Evolutionary conservation across 2,329 filamentous ascomycete species (phyloP), one percentile per base, ranked within the genome.

Genomic region (Trichothecium sympodiale): DNA sequence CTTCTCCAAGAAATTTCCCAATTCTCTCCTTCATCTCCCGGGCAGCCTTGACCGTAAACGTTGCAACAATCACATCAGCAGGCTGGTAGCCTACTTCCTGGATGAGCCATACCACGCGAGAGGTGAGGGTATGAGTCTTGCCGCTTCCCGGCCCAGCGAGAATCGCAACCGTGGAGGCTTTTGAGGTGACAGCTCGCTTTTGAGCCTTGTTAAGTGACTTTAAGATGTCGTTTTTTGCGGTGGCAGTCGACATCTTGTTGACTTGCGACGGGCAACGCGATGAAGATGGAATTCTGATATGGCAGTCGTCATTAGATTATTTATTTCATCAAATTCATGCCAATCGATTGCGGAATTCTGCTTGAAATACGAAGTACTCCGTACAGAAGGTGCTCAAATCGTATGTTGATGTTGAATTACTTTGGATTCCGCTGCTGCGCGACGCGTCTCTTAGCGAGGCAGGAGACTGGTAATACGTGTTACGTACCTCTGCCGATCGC

Each of bases 31-130:
- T 86, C 89, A 98, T 98, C 62, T 96, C 89, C 14, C 67, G 74
- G 14, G 88, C 85, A 1, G 91, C 88, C 57, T 96, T 96, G 55
- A 94, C 87, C 2, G 91, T 98, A 53, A 98, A 98, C 0, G 89
- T 96, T 42, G 89, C 91, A 40, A 95, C 89, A 40, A 98, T 79
- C 49, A 96, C 78, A 61, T 95, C 86, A 62, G 83, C 77, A 50
- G 89, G 89, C 38, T 76, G 72, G 47, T 85, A 74, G 29, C 79
- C 75, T 46, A 75, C 64, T 48, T 82, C 68, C 34, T 80, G 74
- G 36, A 95, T 72, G 20, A 95, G 75, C 69, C 89, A 93, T 47
- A 88, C 88, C 39, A 95, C 86, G 42, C 91, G 82, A 31, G 88
- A 85, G 0, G 88, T 94, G 36, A 98, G 69, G 1, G 91, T 96